Evolutionary conservation across 257 asterid genomes (phyloP), one percentile per base, ranked within the genome.

Genomic region (Striga asiatica): DNA sequence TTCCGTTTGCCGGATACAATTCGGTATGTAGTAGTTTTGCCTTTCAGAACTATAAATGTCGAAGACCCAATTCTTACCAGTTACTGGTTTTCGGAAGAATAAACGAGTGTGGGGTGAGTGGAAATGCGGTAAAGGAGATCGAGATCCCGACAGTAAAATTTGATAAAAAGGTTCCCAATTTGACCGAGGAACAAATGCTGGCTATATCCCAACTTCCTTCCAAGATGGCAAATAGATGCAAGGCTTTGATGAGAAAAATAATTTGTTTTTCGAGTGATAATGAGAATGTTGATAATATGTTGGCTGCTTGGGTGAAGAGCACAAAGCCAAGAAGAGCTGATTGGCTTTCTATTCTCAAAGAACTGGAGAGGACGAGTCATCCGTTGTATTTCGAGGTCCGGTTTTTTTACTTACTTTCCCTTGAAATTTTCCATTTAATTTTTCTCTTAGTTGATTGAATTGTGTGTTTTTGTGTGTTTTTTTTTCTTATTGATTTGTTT

Each of bases 221-320:
- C 4, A 82, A 73, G 81, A 78, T 91, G 87, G 58, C 76, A 9
- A 87, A 87, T 59, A 74, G 96, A 57, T 87, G 94, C 9, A 78
- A 80, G 71, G 78, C 75, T 10, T 51, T 91, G 23, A 72, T 84
- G 82, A 70, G 68, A 56, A 80, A 78, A 54, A 73, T 91, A 2
- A 66, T 84, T 45, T 80, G 92, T 66, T 86, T 67, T 58, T 61
- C 89, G 11, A 29, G 69, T 48, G 89, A 80, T 67, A 80, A 66
- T 24, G 81, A 83, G 24, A 69, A 73, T 55, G 67, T 87, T 28
- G 41, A 78, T 23, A 51, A 32, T 12, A 69, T 87, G 85, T 49
- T 87, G 81, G 81, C 74, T 66, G 62, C 74, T 25, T 91, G 95
- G 96, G 95, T 78, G 73, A 91, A 67, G 82, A 81, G 86, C 54